Evolutionary conservation across 225 moss, liverwort and hornwort species (phyloP).

Genomic region (Straminergon stramineum): DNA sequence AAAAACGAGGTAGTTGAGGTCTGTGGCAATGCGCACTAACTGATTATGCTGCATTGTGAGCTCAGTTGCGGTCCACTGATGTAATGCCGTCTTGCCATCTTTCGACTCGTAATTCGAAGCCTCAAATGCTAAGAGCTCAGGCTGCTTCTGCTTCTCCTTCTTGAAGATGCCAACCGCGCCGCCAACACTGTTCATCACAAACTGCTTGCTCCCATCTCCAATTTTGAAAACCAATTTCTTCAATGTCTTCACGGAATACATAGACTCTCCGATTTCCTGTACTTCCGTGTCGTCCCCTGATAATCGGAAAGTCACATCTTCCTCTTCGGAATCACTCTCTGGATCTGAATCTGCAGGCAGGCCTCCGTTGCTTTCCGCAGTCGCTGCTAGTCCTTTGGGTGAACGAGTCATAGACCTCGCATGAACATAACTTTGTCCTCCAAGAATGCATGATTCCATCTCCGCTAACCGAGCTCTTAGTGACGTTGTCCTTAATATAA

Average conservation of each 20-base stretch:
- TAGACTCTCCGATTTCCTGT: constrained; percentile 16
- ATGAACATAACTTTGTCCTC: neutral
- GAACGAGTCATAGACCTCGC: neutral
- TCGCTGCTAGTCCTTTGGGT: neutral
- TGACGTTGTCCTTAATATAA: neutral
- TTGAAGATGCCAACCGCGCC: constrained; percentile 30
- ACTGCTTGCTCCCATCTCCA: constrained; percentile 38
- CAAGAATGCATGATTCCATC: neutral
- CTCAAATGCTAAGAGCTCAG: constrained; percentile 31
- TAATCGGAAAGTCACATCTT: constrained; percentile 21
- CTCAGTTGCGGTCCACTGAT: constrained; percentile 52
- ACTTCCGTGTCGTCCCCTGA: constrained; percentile 35
- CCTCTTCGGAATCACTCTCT: neutral
- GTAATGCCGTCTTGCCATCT: constrained; percentile 41
- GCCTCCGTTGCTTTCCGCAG: neutral
- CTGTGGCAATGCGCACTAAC: constrained; percentile 35
- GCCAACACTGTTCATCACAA: constrained; percentile 31
- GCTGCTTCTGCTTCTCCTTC: constrained; percentile 11
- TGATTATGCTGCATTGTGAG: constrained; percentile 49
- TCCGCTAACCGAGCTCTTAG: neutral
- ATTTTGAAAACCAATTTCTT: constrained; percentile 31
- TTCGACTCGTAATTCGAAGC: constrained; percentile 34
- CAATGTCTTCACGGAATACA: constrained; percentile 26
- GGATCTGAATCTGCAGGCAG: neutral
- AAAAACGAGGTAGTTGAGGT: constrained; percentile 44